Base-by-base conservation (phyloP, 1,284 basidiomycete species). In the Cryptococcus sp. region DNA sequence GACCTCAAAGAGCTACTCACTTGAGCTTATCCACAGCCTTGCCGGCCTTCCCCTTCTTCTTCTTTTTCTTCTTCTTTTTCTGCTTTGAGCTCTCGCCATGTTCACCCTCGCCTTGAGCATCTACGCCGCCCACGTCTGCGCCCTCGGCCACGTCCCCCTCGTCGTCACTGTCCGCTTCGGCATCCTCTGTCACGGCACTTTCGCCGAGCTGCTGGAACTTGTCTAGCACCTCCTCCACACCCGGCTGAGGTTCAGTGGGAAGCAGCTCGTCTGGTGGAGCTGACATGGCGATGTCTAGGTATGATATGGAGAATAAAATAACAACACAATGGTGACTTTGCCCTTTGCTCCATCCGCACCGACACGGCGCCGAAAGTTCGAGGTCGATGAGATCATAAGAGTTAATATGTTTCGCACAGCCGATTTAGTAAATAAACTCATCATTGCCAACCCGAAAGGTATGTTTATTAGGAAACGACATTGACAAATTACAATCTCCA, bases 31-130 rank as follows among this genome's bases (percentile, higher is more conserved):
- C 64, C 9, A 75, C 58, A 21, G 71, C 70, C 62, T 77, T 75
- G 38, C 67, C 69, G 24, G 73, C 77, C 56, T 75, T 78, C 28
- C 69, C 60, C 66, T 76, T 73, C 62, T 71, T 72, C 69, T 72
- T 74, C 62, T 75, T 77, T 67, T 74, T 72, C 61, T 73, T 76
- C 57, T 75, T 72, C 60, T 73, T 76, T 56, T 71, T 73, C 61
- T 70, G 68, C 52, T 64, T 67, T 18, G 59, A 60, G 33, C 57
- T 60, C 24, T 63, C 61, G 33, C 59, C 63, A 2, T 50, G 64
- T 1, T 56, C 66, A 15, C 57, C 59, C 1, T 44, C 68, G 16
- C 48, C 47, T 37, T 37, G 58, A 20, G 24, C 56, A n/a, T 21
- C 57, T 18, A 40, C 60, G 2, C 56, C 66, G 1, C 59, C 66